phyloP scores from a whole-genome alignment of 257 asterid species.

The Scutellaria baicalensis region DNA sequence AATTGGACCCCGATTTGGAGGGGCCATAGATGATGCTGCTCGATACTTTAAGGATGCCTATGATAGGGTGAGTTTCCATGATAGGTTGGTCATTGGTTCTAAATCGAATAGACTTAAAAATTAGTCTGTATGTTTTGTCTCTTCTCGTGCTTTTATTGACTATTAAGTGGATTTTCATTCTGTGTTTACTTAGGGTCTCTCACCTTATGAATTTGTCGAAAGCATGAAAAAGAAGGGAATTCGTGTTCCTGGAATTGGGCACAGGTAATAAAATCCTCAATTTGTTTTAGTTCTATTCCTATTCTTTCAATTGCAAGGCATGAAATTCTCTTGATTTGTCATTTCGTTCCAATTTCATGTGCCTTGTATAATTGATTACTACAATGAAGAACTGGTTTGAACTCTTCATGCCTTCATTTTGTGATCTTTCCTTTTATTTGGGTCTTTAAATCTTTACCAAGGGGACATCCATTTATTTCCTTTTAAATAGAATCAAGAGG shows the following conservation, averaged over 20 bases:
- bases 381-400: background rate
- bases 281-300: background rate
- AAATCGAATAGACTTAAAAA: background rate
- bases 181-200: conserved; percentile 50
- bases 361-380: background rate
- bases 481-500: conserved; percentile 74
- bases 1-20: conserved; percentile 99
- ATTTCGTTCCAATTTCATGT: background rate
- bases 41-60: conserved; percentile 98
- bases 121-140: background rate
- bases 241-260: conserved; percentile 99
- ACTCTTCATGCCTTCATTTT: background rate
- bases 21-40: conserved; percentile 99
- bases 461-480: conserved; percentile 4
- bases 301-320: background rate
- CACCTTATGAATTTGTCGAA: conserved; percentile 97
- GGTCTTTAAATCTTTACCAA: conserved; percentile 3
- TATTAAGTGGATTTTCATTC: background rate
- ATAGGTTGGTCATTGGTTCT: conserved; percentile 9
- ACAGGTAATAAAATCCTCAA: conserved; percentile 53
- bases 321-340: background rate
- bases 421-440: background rate
- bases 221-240: conserved; percentile 99
- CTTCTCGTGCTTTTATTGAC: conserved; percentile 5
- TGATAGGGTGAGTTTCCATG: conserved; percentile 53